Base-by-base conservation (phyloP, 2,329 filamentous ascomycete species). In the Aphanoascus verrucosus region DNA sequence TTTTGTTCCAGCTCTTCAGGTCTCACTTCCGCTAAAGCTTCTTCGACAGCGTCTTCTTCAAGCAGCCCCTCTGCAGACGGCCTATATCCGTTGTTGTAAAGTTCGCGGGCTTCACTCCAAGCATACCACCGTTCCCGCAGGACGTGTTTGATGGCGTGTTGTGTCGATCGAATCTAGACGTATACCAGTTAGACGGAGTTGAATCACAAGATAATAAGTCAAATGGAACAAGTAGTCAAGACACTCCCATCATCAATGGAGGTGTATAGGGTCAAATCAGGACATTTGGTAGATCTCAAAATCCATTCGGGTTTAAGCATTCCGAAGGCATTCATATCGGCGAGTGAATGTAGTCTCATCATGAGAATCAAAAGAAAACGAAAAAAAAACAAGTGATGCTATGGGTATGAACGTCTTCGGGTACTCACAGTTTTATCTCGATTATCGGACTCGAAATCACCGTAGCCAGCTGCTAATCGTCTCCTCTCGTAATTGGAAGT, bases 61-160 rank as follows among this genome's bases (percentile, higher is more conserved):
- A 57, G 48, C 6, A 56, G 28, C 23, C 52, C 47, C 11, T 61
- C 62, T 43, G 69, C 63, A 35, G 64, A 62, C 14, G 69, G 69
- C 42, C 67, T 65, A 48, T 67, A 65, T 45, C 68, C 69, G 19
- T 61, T 59, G 28, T 67, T 57, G 54, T 68, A 71, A 40, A 70
- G 60, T 38, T 63, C 62, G 51, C 64, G 62, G 34, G 69, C 70
- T 38, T 72, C 69, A 54, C 69, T 68, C 85, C 88, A 97, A 8
- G 86, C 80, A 71, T 95, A 91, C 73, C 82, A 93, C 63, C 91
- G 80, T 72, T 96, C 90, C 35, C 87, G 91, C 64, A 97, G 74
- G 48, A 84, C 80, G 60, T 93, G 85, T 73, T 88, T 88, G 69
- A 97, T 94, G 44, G 78, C 77, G 64, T 81, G 80, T 80, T 91